These are phyloP conservation scores for Agaricus blazei DNA, from an alignment of 768 basidiomycete species.

Conservation along the genomic window DNA sequence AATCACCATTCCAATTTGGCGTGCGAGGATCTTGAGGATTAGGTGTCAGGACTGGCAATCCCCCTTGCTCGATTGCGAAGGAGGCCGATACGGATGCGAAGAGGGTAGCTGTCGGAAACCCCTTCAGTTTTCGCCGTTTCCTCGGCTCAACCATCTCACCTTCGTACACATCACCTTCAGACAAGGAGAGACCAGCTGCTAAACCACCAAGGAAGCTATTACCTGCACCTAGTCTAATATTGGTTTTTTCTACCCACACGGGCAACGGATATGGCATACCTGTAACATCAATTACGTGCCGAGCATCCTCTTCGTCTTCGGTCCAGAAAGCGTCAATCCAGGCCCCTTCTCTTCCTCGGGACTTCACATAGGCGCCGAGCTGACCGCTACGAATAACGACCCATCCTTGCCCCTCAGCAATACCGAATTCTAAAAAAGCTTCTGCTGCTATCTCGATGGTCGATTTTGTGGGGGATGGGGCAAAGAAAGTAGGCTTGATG, in stretches of 20 bases:
- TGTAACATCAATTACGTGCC: conserved; percentile 75
- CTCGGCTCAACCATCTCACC: conserved; percentile 37
- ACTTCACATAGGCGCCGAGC: conserved; percentile 65
- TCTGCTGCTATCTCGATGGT: conserved; percentile 64
- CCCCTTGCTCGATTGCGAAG: conserved; percentile 76
- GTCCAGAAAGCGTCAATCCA: conserved; percentile 81
- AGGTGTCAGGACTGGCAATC: conserved; percentile 53
- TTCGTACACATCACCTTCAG: conserved; percentile 55
- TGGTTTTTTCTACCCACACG: conserved; percentile 5
- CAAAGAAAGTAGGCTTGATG: conserved; percentile 58
- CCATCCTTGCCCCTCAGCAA: conserved; percentile 48
- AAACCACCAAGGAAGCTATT: conserved; percentile 87
- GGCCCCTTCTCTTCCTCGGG: conserved; percentile 25
- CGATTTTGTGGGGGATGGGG: conserved; percentile 41
- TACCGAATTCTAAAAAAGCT: conserved; percentile 55
- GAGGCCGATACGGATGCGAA: conserved; percentile 80
- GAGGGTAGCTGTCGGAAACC: conserved; percentile 46
- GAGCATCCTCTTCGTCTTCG: conserved; percentile 27
- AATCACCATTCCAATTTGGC: conserved; percentile 69
- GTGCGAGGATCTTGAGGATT: conserved; percentile 16
- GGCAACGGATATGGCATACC: conserved; percentile 33
- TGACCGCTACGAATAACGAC: conserved; percentile 74
- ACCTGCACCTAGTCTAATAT: conserved; percentile 65
- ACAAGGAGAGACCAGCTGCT: conserved; percentile 60
- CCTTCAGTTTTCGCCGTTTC: not conserved